Percentiles rank a stretch among this genome's conserved stretches.
Evolutionary conservation across 106 monocot species (phyloP).

Genomic region (Ottelia alismoides): DNA sequence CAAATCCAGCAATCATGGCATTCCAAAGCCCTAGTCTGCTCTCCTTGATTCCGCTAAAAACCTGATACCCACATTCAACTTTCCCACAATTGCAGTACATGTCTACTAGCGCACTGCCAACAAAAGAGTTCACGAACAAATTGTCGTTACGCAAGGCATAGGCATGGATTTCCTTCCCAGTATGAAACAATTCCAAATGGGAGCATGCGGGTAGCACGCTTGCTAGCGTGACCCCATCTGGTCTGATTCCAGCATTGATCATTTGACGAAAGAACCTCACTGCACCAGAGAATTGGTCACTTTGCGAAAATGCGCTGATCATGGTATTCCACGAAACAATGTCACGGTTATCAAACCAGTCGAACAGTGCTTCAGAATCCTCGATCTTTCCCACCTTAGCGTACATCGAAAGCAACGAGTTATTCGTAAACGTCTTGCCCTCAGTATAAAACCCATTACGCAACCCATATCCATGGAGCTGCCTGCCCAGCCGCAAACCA

Average conservation of each 20-base stretch:
- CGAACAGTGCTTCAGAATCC: slow-evolving; percentile 48
- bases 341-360: slow-evolving; percentile 23
- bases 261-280: slow-evolving; percentile 27
- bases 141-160: slow-evolving; percentile 39
- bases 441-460: slow-evolving; percentile 38
- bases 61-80: slow-evolving; percentile 30
- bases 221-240: slow-evolving; percentile 61
- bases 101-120: slow-evolving; percentile 80
- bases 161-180: slow-evolving; percentile 72
- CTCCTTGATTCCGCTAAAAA: slow-evolving; percentile 38
- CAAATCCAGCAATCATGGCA: slow-evolving; percentile 84
- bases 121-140: slow-evolving; percentile 59
- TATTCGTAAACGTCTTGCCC: slow-evolving; percentile 41
- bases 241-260: slow-evolving; percentile 25
- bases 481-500: slow-evolving; percentile 41
- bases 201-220: slow-evolving; percentile 70
- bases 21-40: slow-evolving; percentile 75
- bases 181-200: slow-evolving; percentile 30
- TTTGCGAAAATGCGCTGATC: slow-evolving; percentile 58
- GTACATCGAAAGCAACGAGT: slow-evolving; percentile 68
- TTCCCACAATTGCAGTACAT: slow-evolving; percentile 72
- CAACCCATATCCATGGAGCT: slow-evolving; percentile 52
- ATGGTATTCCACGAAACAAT: slow-evolving; percentile 87
- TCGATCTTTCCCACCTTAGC: slow-evolving; percentile 51
- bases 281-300: slow-evolving; percentile 23